A percentile compares a stretch with the other conserved stretches of the same genome.
Evolutionary conservation across 441 rosid genomes (phyloP).

Genomic region (Hura crepitans): DNA sequence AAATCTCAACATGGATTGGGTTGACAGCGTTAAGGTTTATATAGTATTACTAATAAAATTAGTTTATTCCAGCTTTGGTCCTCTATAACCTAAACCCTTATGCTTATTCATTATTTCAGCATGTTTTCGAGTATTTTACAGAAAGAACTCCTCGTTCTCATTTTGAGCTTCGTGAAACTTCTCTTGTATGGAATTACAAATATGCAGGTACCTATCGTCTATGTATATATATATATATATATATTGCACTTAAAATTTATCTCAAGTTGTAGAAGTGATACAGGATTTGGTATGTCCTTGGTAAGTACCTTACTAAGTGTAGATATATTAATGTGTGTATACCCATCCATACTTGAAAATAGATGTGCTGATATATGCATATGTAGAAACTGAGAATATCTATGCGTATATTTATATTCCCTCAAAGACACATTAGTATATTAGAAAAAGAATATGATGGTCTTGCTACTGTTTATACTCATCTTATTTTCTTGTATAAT

Average conservation of each 20-base stretch:
- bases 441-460: background rate
- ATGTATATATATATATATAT: background rate
- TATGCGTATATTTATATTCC: background rate
- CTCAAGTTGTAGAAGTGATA: background rate
- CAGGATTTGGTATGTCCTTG: background rate
- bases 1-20: slow-evolving; percentile 76
- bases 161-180: slow-evolving; percentile 69
- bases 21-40: slow-evolving; percentile 68
- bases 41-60: slow-evolving; percentile 9
- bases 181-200: slow-evolving; percentile 77
- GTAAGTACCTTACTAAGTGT: slow-evolving; percentile 2
- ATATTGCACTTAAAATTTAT: background rate
- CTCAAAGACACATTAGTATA: background rate
- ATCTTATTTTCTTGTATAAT: background rate
- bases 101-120: slow-evolving; percentile 52
- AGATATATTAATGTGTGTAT: background rate
- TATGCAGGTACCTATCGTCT: slow-evolving; percentile 52
- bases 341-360: background rate
- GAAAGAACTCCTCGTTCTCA: slow-evolving; percentile 81
- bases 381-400: background rate
- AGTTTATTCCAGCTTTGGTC: slow-evolving; percentile 18
- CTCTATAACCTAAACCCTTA: slow-evolving; percentile 28
- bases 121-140: slow-evolving; percentile 74
- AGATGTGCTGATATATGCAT: background rate
- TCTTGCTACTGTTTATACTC: background rate